These are phyloP conservation scores for Talaromyces verruculosus DNA, from an alignment of 2,329 filamentous ascomycete genomes.

Conservation along the genomic window DNA sequence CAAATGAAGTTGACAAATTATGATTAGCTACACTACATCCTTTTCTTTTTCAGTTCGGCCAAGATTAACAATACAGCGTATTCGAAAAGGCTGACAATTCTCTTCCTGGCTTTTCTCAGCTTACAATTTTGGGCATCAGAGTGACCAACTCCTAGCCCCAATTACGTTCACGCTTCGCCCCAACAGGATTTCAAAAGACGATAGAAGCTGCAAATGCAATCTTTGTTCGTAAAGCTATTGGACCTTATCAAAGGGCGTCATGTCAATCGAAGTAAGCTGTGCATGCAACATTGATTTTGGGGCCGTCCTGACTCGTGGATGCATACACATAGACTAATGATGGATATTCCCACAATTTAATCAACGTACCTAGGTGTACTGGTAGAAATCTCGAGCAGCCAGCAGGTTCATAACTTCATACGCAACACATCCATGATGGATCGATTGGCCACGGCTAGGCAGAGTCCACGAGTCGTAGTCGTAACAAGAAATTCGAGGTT, in stretches of 20 bases:
- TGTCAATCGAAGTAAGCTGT: not conserved
- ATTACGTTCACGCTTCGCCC: not conserved
- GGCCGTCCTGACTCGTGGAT: not conserved
- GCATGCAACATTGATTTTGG: not conserved
- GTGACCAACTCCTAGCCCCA: not conserved
- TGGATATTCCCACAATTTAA: not conserved
- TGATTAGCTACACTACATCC: not conserved
- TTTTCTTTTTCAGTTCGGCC: not conserved
- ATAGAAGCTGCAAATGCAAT: not conserved
- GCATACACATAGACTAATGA: not conserved
- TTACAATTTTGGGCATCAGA: not conserved
- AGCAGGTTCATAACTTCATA: not conserved
- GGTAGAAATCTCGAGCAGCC: not conserved
- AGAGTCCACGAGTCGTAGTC: not conserved
- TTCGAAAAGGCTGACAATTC: not conserved
- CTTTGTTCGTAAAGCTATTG: not conserved
- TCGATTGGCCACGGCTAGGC: not conserved
- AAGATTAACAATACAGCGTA: not conserved
- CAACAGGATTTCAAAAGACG: not conserved
- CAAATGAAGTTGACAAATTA: not conserved
- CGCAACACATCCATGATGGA: not conserved
- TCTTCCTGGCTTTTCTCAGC: not conserved
- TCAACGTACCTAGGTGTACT: not conserved
- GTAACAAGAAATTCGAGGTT: not conserved
- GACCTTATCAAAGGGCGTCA: not conserved